phyloP scores from a whole-genome alignment of 768 basidiomycete genomes.

The Calvatia gigantea region DNA sequence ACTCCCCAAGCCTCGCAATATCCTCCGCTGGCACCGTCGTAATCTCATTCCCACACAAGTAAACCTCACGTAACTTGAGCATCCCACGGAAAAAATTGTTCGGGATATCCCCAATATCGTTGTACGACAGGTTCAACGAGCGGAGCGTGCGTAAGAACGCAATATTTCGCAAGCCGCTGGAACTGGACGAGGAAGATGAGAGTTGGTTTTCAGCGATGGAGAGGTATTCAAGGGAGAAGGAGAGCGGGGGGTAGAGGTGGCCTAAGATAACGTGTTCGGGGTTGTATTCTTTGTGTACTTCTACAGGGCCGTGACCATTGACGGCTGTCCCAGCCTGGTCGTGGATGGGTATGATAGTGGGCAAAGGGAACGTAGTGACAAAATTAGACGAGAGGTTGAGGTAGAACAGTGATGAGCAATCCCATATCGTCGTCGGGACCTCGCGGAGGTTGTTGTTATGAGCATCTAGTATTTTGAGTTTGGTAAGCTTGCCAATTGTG shows the following conservation, averaged over 20 bases:
- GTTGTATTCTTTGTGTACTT: constrained; percentile 14
- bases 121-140: constrained; percentile 91
- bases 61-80: constrained; percentile 74
- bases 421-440: constrained; percentile 79
- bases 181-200: constrained; percentile 49
- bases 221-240: constrained; percentile 69
- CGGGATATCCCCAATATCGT: constrained; percentile 89
- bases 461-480: constrained; percentile 74
- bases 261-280: constrained; percentile 36
- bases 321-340: background rate
- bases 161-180: constrained; percentile 48
- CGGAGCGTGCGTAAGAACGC: constrained; percentile 41
- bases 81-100: constrained; percentile 70
- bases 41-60: constrained; percentile 93
- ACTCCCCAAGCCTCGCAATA: constrained; percentile 60
- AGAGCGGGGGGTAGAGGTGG: constrained; percentile 31
- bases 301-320: background rate
- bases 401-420: constrained; percentile 63
- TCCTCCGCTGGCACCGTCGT: constrained; percentile 89
- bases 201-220: constrained; percentile 90
- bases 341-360: constrained; percentile 1
- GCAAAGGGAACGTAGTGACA: constrained; percentile 32
- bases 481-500: constrained; percentile 72
- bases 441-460: constrained; percentile 88
- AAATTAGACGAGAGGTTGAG: constrained; percentile 92